Percentiles rank a stretch among this genome's conserved stretches.
Evolutionary conservation across 2,329 filamentous ascomycete species (phyloP).

Genomic region (Cercospora sp.): DNA sequence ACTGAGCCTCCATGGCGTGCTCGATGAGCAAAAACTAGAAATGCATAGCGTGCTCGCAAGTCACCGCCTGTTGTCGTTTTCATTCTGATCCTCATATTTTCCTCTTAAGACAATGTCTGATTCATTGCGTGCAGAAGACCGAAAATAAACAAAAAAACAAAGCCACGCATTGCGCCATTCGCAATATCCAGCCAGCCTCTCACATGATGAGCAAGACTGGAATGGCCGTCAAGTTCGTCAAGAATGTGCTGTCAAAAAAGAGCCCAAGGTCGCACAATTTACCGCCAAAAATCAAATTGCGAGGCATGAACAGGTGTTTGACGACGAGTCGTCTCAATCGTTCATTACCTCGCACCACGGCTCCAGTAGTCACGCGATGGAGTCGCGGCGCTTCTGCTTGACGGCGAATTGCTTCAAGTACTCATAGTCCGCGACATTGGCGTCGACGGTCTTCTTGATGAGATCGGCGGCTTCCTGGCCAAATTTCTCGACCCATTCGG

Average conservation of each 20-base stretch:
- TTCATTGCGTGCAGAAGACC: background rate
- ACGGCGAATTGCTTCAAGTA: constrained; percentile 75
- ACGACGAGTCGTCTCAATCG: background rate
- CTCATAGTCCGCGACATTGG: constrained; percentile 73
- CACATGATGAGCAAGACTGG: background rate
- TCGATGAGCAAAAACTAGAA: constrained; percentile 7
- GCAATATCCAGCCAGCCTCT: background rate
- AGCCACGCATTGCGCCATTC: background rate
- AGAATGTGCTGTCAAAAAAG: background rate
- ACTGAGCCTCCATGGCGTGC: constrained; percentile 1
- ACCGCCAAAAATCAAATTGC: background rate
- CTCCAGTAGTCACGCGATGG: constrained; percentile 14
- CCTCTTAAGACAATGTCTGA: background rate
- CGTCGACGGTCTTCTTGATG: constrained; percentile 70
- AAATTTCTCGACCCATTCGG: constrained; percentile 72
- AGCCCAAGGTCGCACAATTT: background rate
- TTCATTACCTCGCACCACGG: constrained; percentile 9
- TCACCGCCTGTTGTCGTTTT: background rate
- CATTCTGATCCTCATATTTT: background rate
- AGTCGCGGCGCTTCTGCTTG: constrained; percentile 15
- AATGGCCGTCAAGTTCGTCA: constrained; percentile 2
- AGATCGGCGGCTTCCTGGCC: constrained; percentile 68
- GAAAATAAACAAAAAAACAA: background rate
- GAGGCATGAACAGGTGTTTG: background rate
- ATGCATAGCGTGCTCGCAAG: constrained; percentile 7